Percentiles rank a stretch among this genome's conserved stretches.
Evolutionary conservation across 2,329 filamentous ascomycete genomes (phyloP).

Genomic region (Diaporthe aspalathi): DNA sequence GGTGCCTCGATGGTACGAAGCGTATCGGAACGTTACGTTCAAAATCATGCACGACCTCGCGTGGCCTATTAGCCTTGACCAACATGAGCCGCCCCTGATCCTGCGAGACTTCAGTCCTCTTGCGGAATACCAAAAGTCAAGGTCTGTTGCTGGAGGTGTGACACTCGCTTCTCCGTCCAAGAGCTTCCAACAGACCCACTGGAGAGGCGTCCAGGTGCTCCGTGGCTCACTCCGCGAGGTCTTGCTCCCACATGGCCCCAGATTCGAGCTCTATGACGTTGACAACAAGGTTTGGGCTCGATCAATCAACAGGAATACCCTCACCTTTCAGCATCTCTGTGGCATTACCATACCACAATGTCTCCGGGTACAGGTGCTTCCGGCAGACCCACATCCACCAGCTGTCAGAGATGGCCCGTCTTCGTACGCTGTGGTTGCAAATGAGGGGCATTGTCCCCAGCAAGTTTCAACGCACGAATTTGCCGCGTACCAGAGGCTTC

Average conservation of each 20-base stretch:
- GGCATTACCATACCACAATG: constrained; percentile 35
- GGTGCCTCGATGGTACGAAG: constrained; percentile 49
- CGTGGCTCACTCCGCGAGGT: constrained; percentile 6
- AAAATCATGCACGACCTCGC: constrained; percentile 48
- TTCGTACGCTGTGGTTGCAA: constrained; percentile 66
- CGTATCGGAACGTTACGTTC: constrained; percentile 58
- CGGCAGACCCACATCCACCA: constrained; percentile 36
- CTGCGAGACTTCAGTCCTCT: constrained; percentile 41
- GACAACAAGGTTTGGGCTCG: constrained; percentile 7
- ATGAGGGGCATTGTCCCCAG: constrained; percentile 59
- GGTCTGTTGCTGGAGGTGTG: background rate
- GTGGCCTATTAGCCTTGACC: background rate
- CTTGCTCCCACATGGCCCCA: constrained; percentile 12
- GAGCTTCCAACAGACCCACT: constrained; percentile 36
- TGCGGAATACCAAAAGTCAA: constrained; percentile 29
- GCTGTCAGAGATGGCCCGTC: constrained; percentile 55
- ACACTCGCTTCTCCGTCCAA: constrained; percentile 17
- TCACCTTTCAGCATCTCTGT: constrained; percentile 60
- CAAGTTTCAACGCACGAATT: constrained; percentile 64
- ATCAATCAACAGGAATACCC: constrained; percentile 29
- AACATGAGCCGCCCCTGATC: background rate
- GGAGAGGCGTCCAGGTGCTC: background rate
- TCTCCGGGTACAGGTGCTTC: constrained; percentile 39
- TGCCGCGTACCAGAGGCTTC: constrained; percentile 59
- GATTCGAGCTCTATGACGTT: constrained; percentile 17